phyloP scores from a whole-genome alignment of 176 grass and related monocot genomes.

The Guadua angustifolia region DNA sequence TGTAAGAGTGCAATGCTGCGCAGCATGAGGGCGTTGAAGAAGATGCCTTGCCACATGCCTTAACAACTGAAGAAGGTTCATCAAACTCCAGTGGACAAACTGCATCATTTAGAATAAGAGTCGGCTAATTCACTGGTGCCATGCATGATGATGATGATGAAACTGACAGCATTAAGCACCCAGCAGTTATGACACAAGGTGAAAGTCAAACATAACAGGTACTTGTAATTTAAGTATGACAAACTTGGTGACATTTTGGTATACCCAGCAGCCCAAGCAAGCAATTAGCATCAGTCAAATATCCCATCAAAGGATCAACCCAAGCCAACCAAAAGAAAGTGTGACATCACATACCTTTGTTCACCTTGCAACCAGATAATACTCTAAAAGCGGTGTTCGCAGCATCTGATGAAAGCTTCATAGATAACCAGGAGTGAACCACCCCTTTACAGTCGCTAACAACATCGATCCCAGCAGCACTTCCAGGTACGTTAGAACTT shows the following conservation, averaged over 20 bases:
- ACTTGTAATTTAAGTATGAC: conserved; percentile 16
- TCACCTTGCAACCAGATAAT: conserved; percentile 92
- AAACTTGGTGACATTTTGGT: conserved; percentile 9
- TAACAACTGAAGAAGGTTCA: conserved; percentile 69
- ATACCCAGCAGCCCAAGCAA: not conserved
- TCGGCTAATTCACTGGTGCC: conserved; percentile 23
- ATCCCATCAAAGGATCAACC: conserved; percentile 5
- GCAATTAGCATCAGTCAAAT: conserved; percentile 4
- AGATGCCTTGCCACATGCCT: conserved; percentile 73
- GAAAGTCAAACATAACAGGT: not conserved
- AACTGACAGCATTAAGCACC: conserved; percentile 15
- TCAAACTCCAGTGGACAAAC: conserved; percentile 95
- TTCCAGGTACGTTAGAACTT: conserved; percentile 74
- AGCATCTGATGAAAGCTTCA: conserved; percentile 73
- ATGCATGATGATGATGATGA: conserved; percentile 37
- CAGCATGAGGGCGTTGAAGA: conserved; percentile 68
- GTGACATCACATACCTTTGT: conserved; percentile 73
- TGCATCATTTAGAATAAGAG: conserved; percentile 45
- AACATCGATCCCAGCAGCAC: conserved; percentile 60
- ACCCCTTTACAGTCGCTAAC: conserved; percentile 96
- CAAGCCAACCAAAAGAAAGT: conserved; percentile 22
- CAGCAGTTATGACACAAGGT: not conserved
- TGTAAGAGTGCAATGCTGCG: conserved; percentile 67
- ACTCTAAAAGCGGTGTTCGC: conserved; percentile 83
- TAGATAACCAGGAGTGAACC: conserved; percentile 84